These are phyloP conservation scores for Neurospora sp. DNA, from an alignment of 495 filamentous ascomycete species.

Conservation along the genomic window DNA sequence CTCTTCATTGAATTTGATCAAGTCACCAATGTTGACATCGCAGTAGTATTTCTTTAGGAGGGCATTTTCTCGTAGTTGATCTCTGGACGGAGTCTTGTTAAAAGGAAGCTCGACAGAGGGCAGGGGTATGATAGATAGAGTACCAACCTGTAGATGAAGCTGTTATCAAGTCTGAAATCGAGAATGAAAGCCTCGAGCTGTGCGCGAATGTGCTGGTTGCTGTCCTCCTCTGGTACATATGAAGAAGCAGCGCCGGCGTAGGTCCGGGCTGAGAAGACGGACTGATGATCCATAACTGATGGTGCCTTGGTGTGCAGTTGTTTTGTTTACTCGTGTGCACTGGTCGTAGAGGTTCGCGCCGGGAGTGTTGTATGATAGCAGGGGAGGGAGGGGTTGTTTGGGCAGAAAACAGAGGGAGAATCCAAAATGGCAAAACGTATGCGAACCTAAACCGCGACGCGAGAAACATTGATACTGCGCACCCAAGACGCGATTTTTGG, in stretches of 20 bases:
- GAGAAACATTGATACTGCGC: background rate
- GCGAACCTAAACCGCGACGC: constrained; percentile 7
- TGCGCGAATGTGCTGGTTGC: constrained; percentile 47
- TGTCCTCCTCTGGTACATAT: constrained; percentile 44
- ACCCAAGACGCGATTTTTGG: constrained; percentile 8
- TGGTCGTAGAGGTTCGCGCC: background rate
- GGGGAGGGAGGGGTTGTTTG: background rate
- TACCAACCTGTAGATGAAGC: constrained; percentile 75
- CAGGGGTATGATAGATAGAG: constrained; percentile 21
- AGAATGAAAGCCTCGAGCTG: constrained; percentile 76
- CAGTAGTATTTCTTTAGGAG: constrained; percentile 92
- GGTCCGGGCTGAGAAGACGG: constrained; percentile 62
- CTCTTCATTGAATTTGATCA: constrained; percentile 96
- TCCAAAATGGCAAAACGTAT: background rate
- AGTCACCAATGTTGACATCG: constrained; percentile 91
- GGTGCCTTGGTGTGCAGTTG: background rate
- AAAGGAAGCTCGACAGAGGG: background rate
- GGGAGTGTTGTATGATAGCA: background rate
- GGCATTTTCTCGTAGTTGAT: constrained; percentile 93
- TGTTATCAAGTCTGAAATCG: constrained; percentile 90
- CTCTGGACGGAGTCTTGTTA: constrained; percentile 40
- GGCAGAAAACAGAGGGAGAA: background rate
- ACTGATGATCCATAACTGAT: constrained; percentile 70
- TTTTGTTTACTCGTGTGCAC: background rate
- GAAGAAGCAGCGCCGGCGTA: constrained; percentile 19